Evolutionary conservation across 768 basidiomycete species (phyloP).

Genomic region (Boletus pseudo-olivaceus): DNA sequence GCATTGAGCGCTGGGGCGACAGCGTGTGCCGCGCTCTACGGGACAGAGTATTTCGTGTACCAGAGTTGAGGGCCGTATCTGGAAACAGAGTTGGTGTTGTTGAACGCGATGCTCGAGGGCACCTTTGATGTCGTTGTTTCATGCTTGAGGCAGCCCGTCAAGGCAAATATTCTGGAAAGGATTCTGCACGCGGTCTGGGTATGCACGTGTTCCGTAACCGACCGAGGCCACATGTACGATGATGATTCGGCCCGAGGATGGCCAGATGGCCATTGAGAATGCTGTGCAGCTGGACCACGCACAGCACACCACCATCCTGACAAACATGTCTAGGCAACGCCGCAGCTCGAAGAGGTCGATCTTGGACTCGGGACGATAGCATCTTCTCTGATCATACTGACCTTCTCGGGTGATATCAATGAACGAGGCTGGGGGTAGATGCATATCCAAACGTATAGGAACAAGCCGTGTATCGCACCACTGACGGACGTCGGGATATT

Average conservation of each 20-base stretch:
- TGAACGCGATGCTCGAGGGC: background rate
- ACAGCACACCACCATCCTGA: background rate
- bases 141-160: background rate
- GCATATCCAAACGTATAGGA: background rate
- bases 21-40: constrained; percentile 26
- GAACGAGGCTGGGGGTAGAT: too few species aligned
- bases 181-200: background rate
- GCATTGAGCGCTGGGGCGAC: constrained; percentile 31
- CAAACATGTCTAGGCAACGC: background rate
- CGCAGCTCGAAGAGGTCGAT: background rate
- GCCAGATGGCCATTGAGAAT: background rate
- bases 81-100: background rate
- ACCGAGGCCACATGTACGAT: background rate
- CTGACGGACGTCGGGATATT: background rate
- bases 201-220: background rate
- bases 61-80: constrained; percentile 17
- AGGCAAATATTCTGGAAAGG: background rate
- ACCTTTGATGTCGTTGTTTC: background rate
- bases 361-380: background rate
- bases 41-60: constrained; percentile 29
- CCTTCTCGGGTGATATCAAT: too few species aligned
- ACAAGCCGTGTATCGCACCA: background rate
- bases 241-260: background rate
- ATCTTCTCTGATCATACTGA: background rate
- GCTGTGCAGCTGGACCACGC: too few species aligned